These are phyloP conservation scores for Aspergillus saccharolyticus DNA, from an alignment of 495 filamentous ascomycete species.

Conservation along the genomic window DNA sequence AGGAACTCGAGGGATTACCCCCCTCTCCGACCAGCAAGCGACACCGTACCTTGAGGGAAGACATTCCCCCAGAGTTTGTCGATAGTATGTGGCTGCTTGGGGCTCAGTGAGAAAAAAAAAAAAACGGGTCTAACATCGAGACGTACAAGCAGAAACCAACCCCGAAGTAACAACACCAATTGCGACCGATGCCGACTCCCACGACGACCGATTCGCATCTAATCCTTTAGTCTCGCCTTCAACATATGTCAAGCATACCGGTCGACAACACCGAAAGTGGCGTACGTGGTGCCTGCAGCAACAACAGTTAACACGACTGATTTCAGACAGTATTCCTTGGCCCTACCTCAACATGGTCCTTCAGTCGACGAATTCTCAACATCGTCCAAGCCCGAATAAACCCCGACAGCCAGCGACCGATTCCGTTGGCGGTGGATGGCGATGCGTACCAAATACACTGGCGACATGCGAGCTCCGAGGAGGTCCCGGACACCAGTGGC, in stretches of 20 bases:
- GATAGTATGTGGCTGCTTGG: slow-evolving; percentile 6
- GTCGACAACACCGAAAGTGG: slow-evolving; percentile 14
- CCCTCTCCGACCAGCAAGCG: slow-evolving; percentile 8
- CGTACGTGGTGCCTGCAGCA: slow-evolving; percentile 5
- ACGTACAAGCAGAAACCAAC: neutral
- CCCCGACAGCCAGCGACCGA: slow-evolving; percentile 16
- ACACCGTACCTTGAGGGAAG: neutral
- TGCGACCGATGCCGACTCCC: slow-evolving; percentile 3
- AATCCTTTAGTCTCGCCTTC: slow-evolving; percentile 19
- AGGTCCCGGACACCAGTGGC: slow-evolving; percentile 21
- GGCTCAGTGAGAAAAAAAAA: too few relatives aligned
- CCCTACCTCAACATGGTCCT: slow-evolving; percentile 36
- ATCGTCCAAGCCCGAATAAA: slow-evolving; percentile 22
- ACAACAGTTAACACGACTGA: neutral
- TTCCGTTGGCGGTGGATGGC: slow-evolving; percentile 26
- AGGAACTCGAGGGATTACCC: slow-evolving; percentile 12
- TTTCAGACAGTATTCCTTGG: slow-evolving; percentile 23
- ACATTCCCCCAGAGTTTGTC: neutral
- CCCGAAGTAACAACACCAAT: slow-evolving; percentile 9
- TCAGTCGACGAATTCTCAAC: slow-evolving; percentile 28
- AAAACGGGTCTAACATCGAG: neutral
- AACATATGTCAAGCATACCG: slow-evolving; percentile 16
- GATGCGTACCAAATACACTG: slow-evolving; percentile 29
- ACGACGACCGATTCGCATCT: slow-evolving; percentile 21
- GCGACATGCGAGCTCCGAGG: slow-evolving; percentile 23